Base-by-base conservation (phyloP, 1,139 yeast genomes). In the Candida gigantensis region DNA sequence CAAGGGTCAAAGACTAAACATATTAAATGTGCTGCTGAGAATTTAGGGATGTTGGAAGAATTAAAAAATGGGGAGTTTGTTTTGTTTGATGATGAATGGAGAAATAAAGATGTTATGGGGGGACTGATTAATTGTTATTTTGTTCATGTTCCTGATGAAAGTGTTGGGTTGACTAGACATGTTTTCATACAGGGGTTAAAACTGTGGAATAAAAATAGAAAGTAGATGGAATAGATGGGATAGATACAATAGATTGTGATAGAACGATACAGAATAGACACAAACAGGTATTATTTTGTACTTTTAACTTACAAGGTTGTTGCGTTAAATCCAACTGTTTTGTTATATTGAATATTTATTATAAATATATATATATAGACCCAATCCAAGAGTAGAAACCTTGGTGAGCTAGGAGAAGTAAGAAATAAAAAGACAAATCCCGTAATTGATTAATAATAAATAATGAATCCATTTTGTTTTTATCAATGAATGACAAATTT, bases 91-190 rank as follows among this genome's bases (percentile, higher is more conserved):
- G 92, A 84, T 53, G 92, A 84, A 53, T 44, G 54, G 40, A 65
- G 92, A 43, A 84, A 84, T 49, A 65, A 63, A 42, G 92, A 84
- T 46, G 90, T 84, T 4, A 77, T 74, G 47, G n/a, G n/a, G n/a
- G n/a, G n/a, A n/a, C 51, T 61, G 4, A 65, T 83, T 5, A 83
- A 84, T 8, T 84, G 84, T 37, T 67, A 72, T 35, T 83, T 83
- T 55, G 76, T 74, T 17, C 72, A 74, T 47, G 72, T 83, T 6
- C 48, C 53, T 20, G 68, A 67, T 43, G 68, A 65, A 34, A 52
- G 62, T 5, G 44, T 49, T 15, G 88, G 88, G 1, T 62, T 83
- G 28, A 77, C 79, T 1, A 59, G 74, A 52, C 44, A 53, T 4
- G 55, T 75, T 5, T 80, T 74, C 46, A 65, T 72, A 33, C 49